Base-by-base conservation (phyloP, 2,329 filamentous ascomycete genomes). In the Penicillium decumbens region DNA sequence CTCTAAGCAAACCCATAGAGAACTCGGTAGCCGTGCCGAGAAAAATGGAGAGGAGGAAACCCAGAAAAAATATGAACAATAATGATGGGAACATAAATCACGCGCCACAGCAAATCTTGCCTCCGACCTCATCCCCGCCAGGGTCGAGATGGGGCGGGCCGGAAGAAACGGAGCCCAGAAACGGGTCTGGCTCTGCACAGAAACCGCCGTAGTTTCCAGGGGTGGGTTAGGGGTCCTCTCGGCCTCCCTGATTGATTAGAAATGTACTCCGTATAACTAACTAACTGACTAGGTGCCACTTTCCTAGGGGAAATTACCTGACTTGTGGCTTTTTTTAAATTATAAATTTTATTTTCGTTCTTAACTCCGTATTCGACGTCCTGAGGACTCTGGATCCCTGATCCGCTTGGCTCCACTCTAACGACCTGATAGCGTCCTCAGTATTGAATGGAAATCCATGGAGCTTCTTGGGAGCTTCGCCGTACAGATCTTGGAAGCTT, bases 401-500 rank as follows among this genome's bases (percentile, higher is more conserved):
- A 47, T 42, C 45, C 30, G 45, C 38, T 25, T 15, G 28, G 43
- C 43, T 58, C 55, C 55, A 55, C 54, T 47, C 20, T 35, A 40
- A 40, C 38, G 38, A 54, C 50, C 53, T 47, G 41, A 50, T 53
- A 53, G 52, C 39, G 47, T 47, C 32, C 39, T 45, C 41, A 41
- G 50, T 54, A 52, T 54, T 41, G 47, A 38, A 35, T 49, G 46
- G 18, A 47, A 47, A 47, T 54, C 41, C 33, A 27, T 40, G 29
- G 47, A 53, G 48, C 45, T 54, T 56, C 52, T 56, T 43, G 50
- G 41, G 56, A 56, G 55, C 47, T 51, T 59, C 53, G 47, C 42
- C 41, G 45, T 46, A 52, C 45, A 55, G 53, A 60, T 54, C 55
- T 54, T 58, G 49, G 57, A 57, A 61, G 58, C 58, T 61, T 61